Evolutionary conservation across 2,329 filamentous ascomycete genomes (phyloP).

Genomic region (Cercospora nicotianae): DNA sequence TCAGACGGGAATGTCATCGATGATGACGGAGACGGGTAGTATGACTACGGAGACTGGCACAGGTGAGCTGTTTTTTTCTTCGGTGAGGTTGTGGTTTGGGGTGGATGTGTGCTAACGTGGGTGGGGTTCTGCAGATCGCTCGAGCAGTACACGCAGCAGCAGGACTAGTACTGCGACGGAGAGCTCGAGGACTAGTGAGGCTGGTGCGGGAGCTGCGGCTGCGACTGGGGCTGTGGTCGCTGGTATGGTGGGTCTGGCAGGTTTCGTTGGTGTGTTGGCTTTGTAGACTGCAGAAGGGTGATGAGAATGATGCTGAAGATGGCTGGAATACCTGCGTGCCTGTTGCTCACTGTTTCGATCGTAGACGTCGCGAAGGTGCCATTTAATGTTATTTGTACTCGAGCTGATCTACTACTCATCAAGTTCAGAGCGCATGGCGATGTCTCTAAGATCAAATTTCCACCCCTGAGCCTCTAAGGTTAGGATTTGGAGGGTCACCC

Average conservation of each 20-base stretch:
- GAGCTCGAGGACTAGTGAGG: slow-evolving; percentile 44
- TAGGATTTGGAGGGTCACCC: too few species aligned
- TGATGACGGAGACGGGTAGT: background rate
- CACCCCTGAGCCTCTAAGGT: too few species aligned
- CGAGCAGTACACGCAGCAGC: background rate
- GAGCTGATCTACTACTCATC: too few species aligned
- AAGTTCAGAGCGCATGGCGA: too few species aligned
- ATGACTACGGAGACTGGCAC: slow-evolving; percentile 41
- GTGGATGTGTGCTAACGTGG: too few species aligned
- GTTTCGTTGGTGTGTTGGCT: slow-evolving; percentile 15
- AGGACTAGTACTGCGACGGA: slow-evolving; percentile 45
- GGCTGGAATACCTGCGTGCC: too few species aligned
- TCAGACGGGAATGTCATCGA: background rate
- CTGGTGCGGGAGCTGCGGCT: slow-evolving; percentile 18
- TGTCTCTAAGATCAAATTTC: too few species aligned
- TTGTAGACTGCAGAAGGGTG: too few species aligned
- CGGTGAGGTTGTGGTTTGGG: background rate
- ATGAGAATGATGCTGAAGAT: too few species aligned
- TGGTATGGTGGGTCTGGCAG: slow-evolving; percentile 31
- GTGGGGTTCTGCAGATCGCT: background rate
- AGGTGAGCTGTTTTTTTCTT: slow-evolving; percentile 31
- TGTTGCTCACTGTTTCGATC: too few species aligned
- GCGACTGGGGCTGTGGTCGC: slow-evolving; percentile 16
- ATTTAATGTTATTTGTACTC: too few species aligned
- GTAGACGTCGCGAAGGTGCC: too few species aligned